phyloP scores from a whole-genome alignment of 2,329 filamentous ascomycete species.

The Penicillium sp. region DNA sequence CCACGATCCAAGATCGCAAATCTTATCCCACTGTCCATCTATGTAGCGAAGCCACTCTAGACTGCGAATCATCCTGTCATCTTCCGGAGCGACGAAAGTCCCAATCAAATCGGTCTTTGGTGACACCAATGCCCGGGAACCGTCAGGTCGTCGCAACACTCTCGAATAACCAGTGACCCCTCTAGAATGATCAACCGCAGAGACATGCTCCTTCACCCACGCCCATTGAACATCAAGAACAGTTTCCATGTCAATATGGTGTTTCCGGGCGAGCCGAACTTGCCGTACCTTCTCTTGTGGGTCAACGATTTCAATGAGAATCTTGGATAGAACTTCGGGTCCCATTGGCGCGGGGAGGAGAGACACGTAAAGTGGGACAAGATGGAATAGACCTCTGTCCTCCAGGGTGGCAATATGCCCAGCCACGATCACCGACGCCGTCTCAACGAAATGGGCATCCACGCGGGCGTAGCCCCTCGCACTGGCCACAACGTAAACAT shows the following conservation, averaged over 20 bases:
- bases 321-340: slow-evolving; percentile 69
- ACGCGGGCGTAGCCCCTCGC: slow-evolving; percentile 52
- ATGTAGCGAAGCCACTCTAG: slow-evolving; percentile 82
- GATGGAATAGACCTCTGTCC: slow-evolving; percentile 66
- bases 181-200: slow-evolving; percentile 31
- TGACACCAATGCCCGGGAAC: slow-evolving; percentile 55
- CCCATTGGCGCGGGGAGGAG: slow-evolving; percentile 64
- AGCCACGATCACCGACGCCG: slow-evolving; percentile 60
- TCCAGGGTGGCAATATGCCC: slow-evolving; percentile 80
- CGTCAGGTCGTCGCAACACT: slow-evolving; percentile 52
- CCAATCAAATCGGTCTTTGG: slow-evolving; percentile 71
- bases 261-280: slow-evolving; percentile 70
- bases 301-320: slow-evolving; percentile 71
- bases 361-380: slow-evolving; percentile 86
- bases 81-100: slow-evolving; percentile 55
- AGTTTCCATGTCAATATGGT: slow-evolving; percentile 67
- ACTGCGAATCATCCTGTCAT: slow-evolving; percentile 73
- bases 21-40: slow-evolving; percentile 67
- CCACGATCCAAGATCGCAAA: slow-evolving; percentile 65
- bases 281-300: slow-evolving; percentile 63
- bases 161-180: slow-evolving; percentile 31
- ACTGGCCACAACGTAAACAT: slow-evolving; percentile 65
- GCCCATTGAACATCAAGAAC: slow-evolving; percentile 70
- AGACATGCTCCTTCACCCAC: slow-evolving; percentile 38
- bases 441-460: slow-evolving; percentile 60